Evolutionary conservation across 352 stramenopile genomes (phyloP).

Genomic region (Pythium brachiatum): DNA sequence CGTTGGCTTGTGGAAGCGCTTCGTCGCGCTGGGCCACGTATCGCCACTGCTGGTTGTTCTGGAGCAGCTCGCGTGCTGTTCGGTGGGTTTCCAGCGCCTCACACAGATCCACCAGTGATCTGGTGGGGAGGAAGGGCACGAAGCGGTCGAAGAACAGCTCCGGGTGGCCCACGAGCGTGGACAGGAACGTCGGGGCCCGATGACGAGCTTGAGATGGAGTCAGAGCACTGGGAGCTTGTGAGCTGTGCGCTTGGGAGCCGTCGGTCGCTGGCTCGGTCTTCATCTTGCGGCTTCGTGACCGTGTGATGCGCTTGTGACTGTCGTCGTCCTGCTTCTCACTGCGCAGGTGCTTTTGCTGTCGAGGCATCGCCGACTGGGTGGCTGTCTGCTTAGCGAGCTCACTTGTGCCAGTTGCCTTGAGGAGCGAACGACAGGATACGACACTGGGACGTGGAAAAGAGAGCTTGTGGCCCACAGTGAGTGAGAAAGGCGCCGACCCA

Average conservation of each 20-base stretch:
- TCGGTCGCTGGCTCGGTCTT: background rate
- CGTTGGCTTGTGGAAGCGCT: background rate
- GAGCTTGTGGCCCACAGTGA: too few species aligned
- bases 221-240: background rate
- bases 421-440: too few species aligned
- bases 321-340: background rate
- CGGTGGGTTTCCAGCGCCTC: background rate
- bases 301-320: background rate
- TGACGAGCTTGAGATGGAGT: too few species aligned
- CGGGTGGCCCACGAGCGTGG: background rate
- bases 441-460: too few species aligned
- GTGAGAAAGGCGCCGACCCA: too few species aligned
- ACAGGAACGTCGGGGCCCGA: background rate
- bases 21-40: slow-evolving; percentile 13
- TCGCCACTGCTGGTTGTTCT: slow-evolving; percentile 9
- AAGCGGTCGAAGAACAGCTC: slow-evolving; percentile 21
- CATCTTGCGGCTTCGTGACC: background rate
- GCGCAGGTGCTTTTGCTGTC: background rate
- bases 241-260: background rate
- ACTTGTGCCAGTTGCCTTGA: too few species aligned
- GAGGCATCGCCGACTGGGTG: too few species aligned
- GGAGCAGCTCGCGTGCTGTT: background rate
- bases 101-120: slow-evolving; percentile 13
- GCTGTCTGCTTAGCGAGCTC: too few species aligned
- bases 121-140: slow-evolving; percentile 1